Base-by-base conservation (phyloP, 306 rosid genomes). In the Morella rubra region DNA sequence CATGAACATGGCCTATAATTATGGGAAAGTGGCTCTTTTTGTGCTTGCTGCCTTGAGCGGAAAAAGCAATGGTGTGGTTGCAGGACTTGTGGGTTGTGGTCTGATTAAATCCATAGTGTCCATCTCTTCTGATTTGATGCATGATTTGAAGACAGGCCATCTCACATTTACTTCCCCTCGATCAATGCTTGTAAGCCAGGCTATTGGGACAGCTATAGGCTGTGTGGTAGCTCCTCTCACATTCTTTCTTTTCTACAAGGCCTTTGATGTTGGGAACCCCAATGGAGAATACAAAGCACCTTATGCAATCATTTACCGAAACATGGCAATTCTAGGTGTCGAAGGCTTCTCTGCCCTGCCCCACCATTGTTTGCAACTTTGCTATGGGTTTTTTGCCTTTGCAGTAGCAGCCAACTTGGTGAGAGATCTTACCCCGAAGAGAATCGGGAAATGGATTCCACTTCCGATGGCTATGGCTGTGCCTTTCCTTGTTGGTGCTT, bases 401-500 rank as follows among this genome's bases (percentile, higher is more conserved):
- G 93, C 99, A 8, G 11, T 96, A 56, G 93, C 12, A 67, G 89
- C 91, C 52, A 96, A 96, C 86, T 44, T 93, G 87, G 51, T 87
- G 56, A 87, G 98, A 81, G 99, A 96, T 84, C 64, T 89, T 32
- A 22, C 71, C 14, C 99, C 99, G 0, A 40, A 71, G 55, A 84
- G 61, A 0, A 50, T 91, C 10, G 89, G 93, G 53, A 86, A 70
- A 84, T 96, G 87, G 87, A 81, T 87, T 75, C 99, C 99, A 1
- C 93, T 96, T 78, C 99, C 99, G 7, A 96, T 91, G 99, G 98
- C 98, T 18, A 96, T 96, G 98, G 99, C 98, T 15, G 98, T 96
- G 44, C 99, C 99, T 20, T 96, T 96, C 86, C 73, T 96, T 19
- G 97, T 96, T 44, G 99, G 99, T 5, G 99, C 97, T 44, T 87